Base-by-base conservation (phyloP, 164 flowering plant genomes). In the grape (Vitis vinifera) region DNA sequence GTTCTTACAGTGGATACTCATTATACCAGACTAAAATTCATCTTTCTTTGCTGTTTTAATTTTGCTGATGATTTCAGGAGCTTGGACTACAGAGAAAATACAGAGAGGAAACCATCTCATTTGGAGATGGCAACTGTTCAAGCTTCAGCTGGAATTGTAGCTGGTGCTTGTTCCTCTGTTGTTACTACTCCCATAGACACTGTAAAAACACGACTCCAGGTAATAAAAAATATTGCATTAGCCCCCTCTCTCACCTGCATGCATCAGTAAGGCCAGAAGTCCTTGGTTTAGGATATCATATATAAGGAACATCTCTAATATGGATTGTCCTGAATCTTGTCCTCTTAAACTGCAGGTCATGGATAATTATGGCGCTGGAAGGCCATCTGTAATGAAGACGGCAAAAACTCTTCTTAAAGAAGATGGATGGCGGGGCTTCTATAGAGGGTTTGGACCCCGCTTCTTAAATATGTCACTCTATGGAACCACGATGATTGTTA, bases 391-490 rank as follows among this genome's bases (percentile, higher is more conserved):
- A 11, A 59, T 87, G 10, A 88, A 84, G 73, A 91, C 95, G 1
- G 65, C 86, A 44, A 90, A 77, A 75, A 51, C 67, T 29, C 89
- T 93, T 27, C 71, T 90, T 10, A 60, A 77, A 69, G 95, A 90
- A 85, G 97, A 93, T 82, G 98, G 98, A 51, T 90, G 95, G 97
- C 51, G 79, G 80, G 98, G 98, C 51, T 89, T 91, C 69, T 90
- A 91, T 62, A 81, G 95, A 75, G 98, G 98, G 13, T 89, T 93
- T 76, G 89, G 95, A 70, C 98, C 98, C 2, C 84, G 96, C n/a
- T 91, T 93, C 70, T 68, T 91, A 5, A 93, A 87, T 66, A 91
- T 91, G 95, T 93, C 98, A 55, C 84, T 90, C 62, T 90, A 84
- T 71, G 97, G 98, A 44, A 91, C 96, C 6, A 77, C 98, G 10